Percentiles rank a stretch among this genome's conserved stretches.
phyloP scores from a whole-genome alignment of 2,329 filamentous ascomycete species.

The Taxawa tesnikishii region DNA sequence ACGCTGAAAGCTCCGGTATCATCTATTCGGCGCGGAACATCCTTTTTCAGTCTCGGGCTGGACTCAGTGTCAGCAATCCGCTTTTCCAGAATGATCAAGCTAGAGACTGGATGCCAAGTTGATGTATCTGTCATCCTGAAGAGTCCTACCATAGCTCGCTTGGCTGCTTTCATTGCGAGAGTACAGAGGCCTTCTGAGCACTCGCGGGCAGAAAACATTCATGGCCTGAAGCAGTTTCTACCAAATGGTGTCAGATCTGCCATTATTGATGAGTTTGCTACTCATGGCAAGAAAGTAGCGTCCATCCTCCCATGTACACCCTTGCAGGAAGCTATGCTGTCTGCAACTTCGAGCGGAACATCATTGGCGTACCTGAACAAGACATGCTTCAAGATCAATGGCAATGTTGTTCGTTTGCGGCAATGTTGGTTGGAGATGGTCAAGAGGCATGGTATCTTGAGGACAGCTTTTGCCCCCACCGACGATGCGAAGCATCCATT shows the following conservation, averaged over 20 bases:
- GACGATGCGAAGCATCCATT: constrained; percentile 49
- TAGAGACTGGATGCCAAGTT: constrained; percentile 34
- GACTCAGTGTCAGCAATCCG: constrained; percentile 75
- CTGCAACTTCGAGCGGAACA: constrained; percentile 33
- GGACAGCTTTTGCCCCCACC: constrained; percentile 63
- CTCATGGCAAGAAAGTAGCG: constrained; percentile 27
- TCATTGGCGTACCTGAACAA: constrained; percentile 58
- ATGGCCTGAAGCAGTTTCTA: constrained; percentile 5
- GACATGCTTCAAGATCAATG: constrained; percentile 49
- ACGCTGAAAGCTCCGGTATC: constrained; percentile 33
- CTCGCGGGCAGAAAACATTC: not conserved
- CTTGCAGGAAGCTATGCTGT: constrained; percentile 79
- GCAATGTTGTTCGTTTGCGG: constrained; percentile 38
- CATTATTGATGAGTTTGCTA: constrained; percentile 6
- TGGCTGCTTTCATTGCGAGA: constrained; percentile 31
- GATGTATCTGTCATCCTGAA: constrained; percentile 60
- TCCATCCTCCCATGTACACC: constrained; percentile 70
- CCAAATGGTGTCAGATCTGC: not conserved
- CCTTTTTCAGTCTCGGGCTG: constrained; percentile 66
- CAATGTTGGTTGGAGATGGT: constrained; percentile 51
- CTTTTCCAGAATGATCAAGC: constrained; percentile 48
- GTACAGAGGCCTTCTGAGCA: no score
- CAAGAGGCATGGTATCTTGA: constrained; percentile 59
- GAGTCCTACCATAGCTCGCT: constrained; percentile 50
- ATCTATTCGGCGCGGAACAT: constrained; percentile 50